phyloP scores from a whole-genome alignment of 257 asterid species.

The Nicotiana benthamiana region DNA sequence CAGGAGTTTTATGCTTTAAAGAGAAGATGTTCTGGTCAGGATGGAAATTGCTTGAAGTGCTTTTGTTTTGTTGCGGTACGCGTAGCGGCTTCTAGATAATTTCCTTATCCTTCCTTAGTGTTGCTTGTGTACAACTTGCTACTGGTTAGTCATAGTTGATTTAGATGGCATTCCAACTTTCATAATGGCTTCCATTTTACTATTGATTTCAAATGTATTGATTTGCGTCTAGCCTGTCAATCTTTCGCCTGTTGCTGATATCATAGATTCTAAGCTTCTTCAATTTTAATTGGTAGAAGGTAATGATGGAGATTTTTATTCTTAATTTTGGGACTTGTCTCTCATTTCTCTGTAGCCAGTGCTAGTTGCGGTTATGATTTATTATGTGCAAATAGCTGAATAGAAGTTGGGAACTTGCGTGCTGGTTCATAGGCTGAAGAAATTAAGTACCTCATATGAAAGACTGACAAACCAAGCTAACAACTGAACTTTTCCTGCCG shows the following conservation, averaged over 20 bases:
- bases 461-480: neutral
- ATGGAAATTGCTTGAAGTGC: constrained; percentile 75
- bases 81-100: constrained; percentile 1
- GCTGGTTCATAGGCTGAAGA: neutral
- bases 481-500: neutral
- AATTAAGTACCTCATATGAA: neutral
- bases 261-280: neutral
- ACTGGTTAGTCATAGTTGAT: neutral
- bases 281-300: neutral
- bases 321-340: neutral
- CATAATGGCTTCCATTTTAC: neutral
- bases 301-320: neutral
- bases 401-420: neutral
- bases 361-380: neutral
- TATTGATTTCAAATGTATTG: neutral
- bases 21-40: constrained; percentile 72
- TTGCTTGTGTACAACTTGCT: neutral
- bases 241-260: neutral
- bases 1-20: constrained; percentile 91
- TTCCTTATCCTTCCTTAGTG: neutral
- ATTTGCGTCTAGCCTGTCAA: neutral
- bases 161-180: neutral
- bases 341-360: neutral
- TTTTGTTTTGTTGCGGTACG: constrained; percentile 85
- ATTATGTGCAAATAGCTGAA: neutral